Percentiles rank a stretch among this genome's conserved stretches.
phyloP scores from a whole-genome alignment of 495 filamentous ascomycete genomes.

The Bacidia gigantensis region DNA sequence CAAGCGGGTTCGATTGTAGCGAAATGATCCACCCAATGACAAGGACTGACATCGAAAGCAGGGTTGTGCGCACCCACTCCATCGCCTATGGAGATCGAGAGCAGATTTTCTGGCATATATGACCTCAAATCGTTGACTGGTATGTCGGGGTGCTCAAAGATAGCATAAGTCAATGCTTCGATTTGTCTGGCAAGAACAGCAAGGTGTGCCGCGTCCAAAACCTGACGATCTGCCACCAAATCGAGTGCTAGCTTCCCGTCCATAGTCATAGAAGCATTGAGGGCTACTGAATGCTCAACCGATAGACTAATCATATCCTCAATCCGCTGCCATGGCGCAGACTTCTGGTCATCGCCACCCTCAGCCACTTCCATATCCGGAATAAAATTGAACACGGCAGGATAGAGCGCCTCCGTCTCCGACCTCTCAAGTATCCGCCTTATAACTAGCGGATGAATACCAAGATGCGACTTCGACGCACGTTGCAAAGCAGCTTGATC shows the following conservation, averaged over 20 bases:
- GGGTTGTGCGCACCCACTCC: slow-evolving; percentile 14
- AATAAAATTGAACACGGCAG: slow-evolving; percentile 26
- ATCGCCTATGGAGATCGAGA: slow-evolving; percentile 18
- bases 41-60: slow-evolving; percentile 18
- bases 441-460: slow-evolving; percentile 22
- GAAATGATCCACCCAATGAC: slow-evolving; percentile 24
- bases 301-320: slow-evolving; percentile 22
- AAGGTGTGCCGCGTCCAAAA: slow-evolving; percentile 21
- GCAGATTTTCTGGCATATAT: slow-evolving; percentile 15
- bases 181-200: slow-evolving; percentile 22
- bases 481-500: slow-evolving; percentile 20
- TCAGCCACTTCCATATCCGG: slow-evolving; percentile 5
- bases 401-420: slow-evolving; percentile 21
- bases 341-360: neutral
- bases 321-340: slow-evolving; percentile 16
- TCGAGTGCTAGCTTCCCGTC: slow-evolving; percentile 19
- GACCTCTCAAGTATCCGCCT: slow-evolving; percentile 20
- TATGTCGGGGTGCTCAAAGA: slow-evolving; percentile 20
- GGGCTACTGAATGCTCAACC: slow-evolving; percentile 27
- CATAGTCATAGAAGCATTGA: slow-evolving; percentile 19
- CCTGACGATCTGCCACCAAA: slow-evolving; percentile 17
- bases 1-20: slow-evolving; percentile 26
- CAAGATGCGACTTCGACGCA: slow-evolving; percentile 18
- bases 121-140: slow-evolving; percentile 12
- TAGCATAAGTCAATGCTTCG: slow-evolving; percentile 20